phyloP scores from a whole-genome alignment of 2,329 filamentous ascomycete genomes.

The Alternaria arbusti region DNA sequence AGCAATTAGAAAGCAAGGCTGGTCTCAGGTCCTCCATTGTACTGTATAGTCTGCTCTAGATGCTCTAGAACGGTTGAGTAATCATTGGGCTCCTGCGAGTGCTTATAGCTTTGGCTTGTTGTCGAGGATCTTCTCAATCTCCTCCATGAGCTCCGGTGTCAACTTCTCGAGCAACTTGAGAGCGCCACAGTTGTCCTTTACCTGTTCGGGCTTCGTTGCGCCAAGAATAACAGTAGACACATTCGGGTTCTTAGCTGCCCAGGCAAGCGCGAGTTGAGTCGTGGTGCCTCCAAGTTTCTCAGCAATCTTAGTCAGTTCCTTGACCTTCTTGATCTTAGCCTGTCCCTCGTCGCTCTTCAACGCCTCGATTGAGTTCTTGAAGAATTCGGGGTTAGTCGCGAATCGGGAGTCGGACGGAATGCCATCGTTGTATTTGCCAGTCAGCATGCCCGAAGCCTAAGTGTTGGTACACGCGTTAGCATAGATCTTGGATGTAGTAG shows the following conservation, averaged over 20 bases:
- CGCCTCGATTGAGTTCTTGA: slow-evolving; percentile 62
- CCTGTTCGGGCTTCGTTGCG: slow-evolving; percentile 57
- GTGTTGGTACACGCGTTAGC: neutral
- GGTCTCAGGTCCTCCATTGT: neutral
- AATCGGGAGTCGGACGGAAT: slow-evolving; percentile 67
- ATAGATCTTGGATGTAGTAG: neutral
- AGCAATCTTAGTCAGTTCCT: slow-evolving; percentile 58
- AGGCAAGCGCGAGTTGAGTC: slow-evolving; percentile 64
- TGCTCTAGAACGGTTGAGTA: neutral
- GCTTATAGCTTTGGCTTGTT: slow-evolving; percentile 51
- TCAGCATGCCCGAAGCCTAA: slow-evolving; percentile 61
- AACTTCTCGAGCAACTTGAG: slow-evolving; percentile 51
- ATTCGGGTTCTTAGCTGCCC: slow-evolving; percentile 65
- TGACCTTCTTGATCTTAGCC: slow-evolving; percentile 64
- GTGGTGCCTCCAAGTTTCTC: slow-evolving; percentile 57
- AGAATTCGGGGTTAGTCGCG: slow-evolving; percentile 63
- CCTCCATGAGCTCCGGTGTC: slow-evolving; percentile 48
- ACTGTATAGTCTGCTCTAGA: neutral
- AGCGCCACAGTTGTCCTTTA: slow-evolving; percentile 57
- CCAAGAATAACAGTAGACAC: slow-evolving; percentile 65
- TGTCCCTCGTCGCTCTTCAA: slow-evolving; percentile 59
- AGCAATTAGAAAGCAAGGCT: neutral
- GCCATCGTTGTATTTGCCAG: slow-evolving; percentile 69
- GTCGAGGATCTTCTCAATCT: slow-evolving; percentile 49
- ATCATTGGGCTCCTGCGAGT: neutral